Percentiles rank a stretch among this genome's conserved stretches.
Evolutionary conservation across 495 filamentous ascomycete species (phyloP).

Genomic region (Neurospora sp.): DNA sequence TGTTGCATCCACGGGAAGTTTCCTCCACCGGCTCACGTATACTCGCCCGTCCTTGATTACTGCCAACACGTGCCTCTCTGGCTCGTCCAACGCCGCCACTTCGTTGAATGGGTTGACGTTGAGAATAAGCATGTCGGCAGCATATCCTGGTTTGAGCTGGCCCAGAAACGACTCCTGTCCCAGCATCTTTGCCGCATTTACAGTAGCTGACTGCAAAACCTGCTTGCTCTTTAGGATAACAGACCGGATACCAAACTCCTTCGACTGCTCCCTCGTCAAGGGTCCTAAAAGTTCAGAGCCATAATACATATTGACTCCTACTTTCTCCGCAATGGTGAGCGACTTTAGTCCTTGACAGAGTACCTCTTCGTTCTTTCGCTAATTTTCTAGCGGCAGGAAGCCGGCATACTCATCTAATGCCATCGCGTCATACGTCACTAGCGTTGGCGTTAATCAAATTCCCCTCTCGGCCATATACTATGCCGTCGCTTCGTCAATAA

Average conservation of each 20-base stretch:
- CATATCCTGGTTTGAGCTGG: constrained; percentile 17
- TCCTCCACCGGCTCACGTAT: neutral
- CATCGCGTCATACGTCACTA: constrained; percentile 43
- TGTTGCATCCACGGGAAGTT: neutral
- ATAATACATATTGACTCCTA: constrained; percentile 44
- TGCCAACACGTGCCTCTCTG: neutral
- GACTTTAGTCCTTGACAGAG: constrained; percentile 33
- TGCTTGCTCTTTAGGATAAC: constrained; percentile 31
- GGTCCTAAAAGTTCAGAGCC: constrained; percentile 45
- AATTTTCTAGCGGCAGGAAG: constrained; percentile 32
- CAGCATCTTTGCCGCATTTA: constrained; percentile 40
- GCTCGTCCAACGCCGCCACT: neutral
- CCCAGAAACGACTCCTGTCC: constrained; percentile 33
- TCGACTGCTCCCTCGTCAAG: constrained; percentile 34
- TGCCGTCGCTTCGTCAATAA: constrained; percentile 41
- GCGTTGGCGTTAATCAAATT: constrained; percentile 42
- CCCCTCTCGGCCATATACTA: constrained; percentile 34
- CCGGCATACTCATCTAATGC: constrained; percentile 28
- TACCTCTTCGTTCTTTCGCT: constrained; percentile 38
- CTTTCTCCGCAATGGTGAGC: constrained; percentile 34
- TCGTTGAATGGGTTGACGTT: neutral
- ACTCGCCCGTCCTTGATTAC: neutral
- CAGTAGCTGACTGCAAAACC: constrained; percentile 41
- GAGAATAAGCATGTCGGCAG: neutral
- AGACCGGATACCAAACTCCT: constrained; percentile 39